Evolutionary conservation across 225 moss, liverwort and hornwort genomes (phyloP).

Genomic region (Ulota crispa): DNA sequence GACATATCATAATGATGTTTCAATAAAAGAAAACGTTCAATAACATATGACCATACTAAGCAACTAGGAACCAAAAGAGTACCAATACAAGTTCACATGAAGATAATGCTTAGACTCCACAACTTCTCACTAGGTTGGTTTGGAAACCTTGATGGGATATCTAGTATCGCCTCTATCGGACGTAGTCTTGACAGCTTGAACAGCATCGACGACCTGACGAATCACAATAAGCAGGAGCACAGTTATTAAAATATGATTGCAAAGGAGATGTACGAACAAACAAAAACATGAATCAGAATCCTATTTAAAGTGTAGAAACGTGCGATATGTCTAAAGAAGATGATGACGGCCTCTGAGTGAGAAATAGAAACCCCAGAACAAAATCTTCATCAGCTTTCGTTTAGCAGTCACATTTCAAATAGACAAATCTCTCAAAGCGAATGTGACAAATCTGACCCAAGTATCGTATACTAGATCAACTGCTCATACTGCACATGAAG

Average conservation of each 20-base stretch:
- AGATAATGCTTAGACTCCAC: not conserved
- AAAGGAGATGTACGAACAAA: not conserved
- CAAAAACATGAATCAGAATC: not conserved
- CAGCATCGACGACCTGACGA: slow-evolving; percentile 73
- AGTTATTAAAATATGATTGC: not conserved
- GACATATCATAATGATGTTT: not conserved
- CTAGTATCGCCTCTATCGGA: slow-evolving; percentile 78
- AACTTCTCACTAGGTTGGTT: not conserved
- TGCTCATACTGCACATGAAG: not conserved
- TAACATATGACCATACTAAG: not conserved
- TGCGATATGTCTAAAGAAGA: not conserved
- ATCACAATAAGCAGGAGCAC: slow-evolving; percentile 11
- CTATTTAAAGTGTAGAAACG: not conserved
- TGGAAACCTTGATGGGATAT: slow-evolving; percentile 75
- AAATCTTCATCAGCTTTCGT: not conserved
- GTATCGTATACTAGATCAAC: slow-evolving; percentile 1
- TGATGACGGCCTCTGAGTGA: not conserved
- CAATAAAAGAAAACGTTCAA: not conserved
- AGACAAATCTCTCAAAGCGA: not conserved
- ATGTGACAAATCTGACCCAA: not conserved
- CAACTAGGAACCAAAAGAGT: not conserved
- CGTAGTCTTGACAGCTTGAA: slow-evolving; percentile 70
- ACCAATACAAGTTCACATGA: not conserved
- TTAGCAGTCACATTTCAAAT: not conserved
- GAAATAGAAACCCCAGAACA: not conserved